A percentile compares a stretch with the other conserved stretches of the same genome.
Evolutionary conservation across 2,329 filamentous ascomycete species (phyloP).

Genomic region (Chaetomium strumarium): DNA sequence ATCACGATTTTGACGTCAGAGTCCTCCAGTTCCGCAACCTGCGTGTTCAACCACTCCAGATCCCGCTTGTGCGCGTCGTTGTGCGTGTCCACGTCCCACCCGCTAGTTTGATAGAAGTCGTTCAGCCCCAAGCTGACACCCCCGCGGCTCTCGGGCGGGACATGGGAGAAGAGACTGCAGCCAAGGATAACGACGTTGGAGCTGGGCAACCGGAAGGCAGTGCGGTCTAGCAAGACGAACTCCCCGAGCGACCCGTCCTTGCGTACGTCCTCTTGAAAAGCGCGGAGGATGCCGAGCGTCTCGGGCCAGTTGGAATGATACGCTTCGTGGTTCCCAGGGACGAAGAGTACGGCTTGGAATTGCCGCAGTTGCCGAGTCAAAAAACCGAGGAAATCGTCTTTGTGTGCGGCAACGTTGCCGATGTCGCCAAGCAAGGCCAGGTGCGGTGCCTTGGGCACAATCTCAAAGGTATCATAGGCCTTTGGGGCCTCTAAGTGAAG

Average conservation of each 20-base stretch:
- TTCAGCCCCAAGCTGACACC: constrained; percentile 33
- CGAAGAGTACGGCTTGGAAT: constrained; percentile 46
- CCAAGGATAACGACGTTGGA: constrained; percentile 36
- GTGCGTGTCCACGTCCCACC: constrained; percentile 25
- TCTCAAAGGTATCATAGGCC: constrained; percentile 45
- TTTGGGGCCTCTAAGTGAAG: constrained; percentile 48
- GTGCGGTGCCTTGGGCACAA: constrained; percentile 41
- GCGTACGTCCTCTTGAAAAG: constrained; percentile 29
- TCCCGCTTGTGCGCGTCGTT: constrained; percentile 22
- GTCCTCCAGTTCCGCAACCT: constrained; percentile 13
- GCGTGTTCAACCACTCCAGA: constrained; percentile 26
- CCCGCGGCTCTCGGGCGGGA: constrained; percentile 28
- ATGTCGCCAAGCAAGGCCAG: constrained; percentile 54
- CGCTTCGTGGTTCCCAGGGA: constrained; percentile 53
- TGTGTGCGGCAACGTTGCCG: constrained; percentile 37
- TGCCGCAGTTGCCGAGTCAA: constrained; percentile 41
- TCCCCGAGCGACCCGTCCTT: constrained; percentile 29
- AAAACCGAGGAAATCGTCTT: constrained; percentile 41
- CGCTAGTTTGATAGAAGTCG: constrained; percentile 37
- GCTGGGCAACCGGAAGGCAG: constrained; percentile 32
- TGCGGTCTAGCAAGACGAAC: constrained; percentile 38
- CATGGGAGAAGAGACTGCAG: constrained; percentile 38
- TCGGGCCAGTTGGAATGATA: constrained; percentile 38
- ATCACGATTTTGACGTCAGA: constrained; percentile 15
- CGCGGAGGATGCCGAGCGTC: constrained; percentile 26